phyloP scores from a whole-genome alignment of 75 land plant species.

The Azolla pinnata region DNA sequence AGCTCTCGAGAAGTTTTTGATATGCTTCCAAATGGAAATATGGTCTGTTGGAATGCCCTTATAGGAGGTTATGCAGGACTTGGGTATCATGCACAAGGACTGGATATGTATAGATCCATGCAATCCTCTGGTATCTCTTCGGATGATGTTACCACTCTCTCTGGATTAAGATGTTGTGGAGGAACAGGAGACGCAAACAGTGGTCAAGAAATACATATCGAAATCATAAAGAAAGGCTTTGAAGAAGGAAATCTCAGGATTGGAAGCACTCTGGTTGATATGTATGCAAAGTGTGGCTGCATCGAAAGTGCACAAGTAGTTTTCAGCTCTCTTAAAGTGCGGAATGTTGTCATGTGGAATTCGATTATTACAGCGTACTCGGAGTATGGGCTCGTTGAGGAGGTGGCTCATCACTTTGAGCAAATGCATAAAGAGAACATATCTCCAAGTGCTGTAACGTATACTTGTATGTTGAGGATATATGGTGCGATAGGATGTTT shows the following conservation, averaged over 20 bases:
- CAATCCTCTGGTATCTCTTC: background rate
- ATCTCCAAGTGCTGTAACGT: slow-evolving; percentile 4
- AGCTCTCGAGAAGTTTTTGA: slow-evolving; percentile 10
- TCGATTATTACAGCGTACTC: background rate
- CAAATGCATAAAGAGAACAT: background rate
- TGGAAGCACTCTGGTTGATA: background rate
- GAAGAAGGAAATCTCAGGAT: slow-evolving; percentile 2
- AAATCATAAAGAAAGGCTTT: background rate
- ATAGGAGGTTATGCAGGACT: slow-evolving; percentile 11
- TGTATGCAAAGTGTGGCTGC: slow-evolving; percentile 5
- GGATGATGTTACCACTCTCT: background rate
- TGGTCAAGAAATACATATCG: background rate
- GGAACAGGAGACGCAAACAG: background rate
- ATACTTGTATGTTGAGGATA: background rate
- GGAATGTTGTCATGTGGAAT: slow-evolving; percentile 3
- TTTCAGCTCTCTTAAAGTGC: background rate
- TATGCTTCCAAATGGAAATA: slow-evolving; percentile 1
- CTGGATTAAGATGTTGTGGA: background rate
- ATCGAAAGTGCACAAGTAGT: background rate
- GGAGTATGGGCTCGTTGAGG: background rate
- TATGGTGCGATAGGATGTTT: background rate
- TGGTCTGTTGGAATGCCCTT: slow-evolving; percentile 17
- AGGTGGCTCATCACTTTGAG: background rate
- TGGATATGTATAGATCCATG: background rate
- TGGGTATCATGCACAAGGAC: background rate